Percentiles rank a stretch among this genome's conserved stretches.
These are phyloP conservation scores for Eutrema salsugineum DNA, from an alignment of 441 rosid genomes.

Conservation along the genomic window DNA sequence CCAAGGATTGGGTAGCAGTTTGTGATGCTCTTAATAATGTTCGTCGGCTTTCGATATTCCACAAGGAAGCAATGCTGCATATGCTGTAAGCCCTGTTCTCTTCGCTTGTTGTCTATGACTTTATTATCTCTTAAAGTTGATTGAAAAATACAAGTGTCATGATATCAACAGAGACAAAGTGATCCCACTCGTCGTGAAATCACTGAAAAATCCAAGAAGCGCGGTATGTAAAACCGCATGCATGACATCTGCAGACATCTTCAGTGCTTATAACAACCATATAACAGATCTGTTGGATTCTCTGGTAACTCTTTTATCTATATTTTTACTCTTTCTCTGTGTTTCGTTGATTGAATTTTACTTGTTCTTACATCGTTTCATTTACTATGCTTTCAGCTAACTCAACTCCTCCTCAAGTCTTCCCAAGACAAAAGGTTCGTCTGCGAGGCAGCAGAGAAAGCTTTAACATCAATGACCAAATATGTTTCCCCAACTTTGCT, in stretches of 20 bases:
- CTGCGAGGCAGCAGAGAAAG: conserved; percentile 90
- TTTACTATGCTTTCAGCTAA: conserved; percentile 48
- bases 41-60: conserved; percentile 74
- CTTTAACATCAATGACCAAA: conserved; percentile 67
- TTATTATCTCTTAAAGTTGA: neutral
- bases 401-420: conserved; percentile 90
- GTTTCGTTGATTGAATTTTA: neutral
- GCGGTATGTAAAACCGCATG: conserved; percentile 90
- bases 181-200: conserved; percentile 72
- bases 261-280: conserved; percentile 57
- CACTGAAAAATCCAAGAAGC: conserved; percentile 91
- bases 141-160: neutral
- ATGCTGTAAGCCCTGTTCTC: conserved; percentile 55
- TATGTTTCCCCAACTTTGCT: conserved; percentile 56
- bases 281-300: conserved; percentile 74
- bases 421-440: conserved; percentile 94
- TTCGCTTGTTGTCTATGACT: neutral
- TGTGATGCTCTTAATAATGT: conserved; percentile 81
- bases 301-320: conserved; percentile 46
- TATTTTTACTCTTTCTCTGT: neutral
- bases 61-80: conserved; percentile 58
- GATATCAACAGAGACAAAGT: conserved; percentile 55
- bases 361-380: neutral
- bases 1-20: conserved; percentile 83
- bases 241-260: conserved; percentile 85